Evolutionary conservation across 352 stramenopile genomes (phyloP), one percentile per base, ranked within the genome.

Genomic region (Blastocystis sp.): DNA sequence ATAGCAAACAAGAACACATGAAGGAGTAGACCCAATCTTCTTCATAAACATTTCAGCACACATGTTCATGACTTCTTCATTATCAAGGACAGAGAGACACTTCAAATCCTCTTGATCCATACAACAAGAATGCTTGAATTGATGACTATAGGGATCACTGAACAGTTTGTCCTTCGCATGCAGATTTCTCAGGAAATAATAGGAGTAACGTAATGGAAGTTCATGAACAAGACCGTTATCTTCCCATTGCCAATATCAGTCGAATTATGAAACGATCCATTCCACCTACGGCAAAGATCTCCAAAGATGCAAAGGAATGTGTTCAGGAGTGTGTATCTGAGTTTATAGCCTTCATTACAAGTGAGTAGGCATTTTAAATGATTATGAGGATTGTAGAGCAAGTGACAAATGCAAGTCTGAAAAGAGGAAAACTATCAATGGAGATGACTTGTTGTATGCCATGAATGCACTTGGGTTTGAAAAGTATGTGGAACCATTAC

Each of bases 261-360:
- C 93, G 96, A 46, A 98, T 99, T 90, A 99, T 99, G 96, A 99
- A 98, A 91, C 96, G 97, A 74, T 97, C 93, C 58, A 92, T 99
- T 27, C 96, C 96, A 29, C 93, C 95, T 87, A 98, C 96, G 73
- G 96, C 96, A 81, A 99, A 99, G 92, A 98, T 99, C 90, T 95
- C 95, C 78, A 99, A 98, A 91, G 97, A 99, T 90, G 97, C 95
- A 88, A 99, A 99, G 90, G 96, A 99, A 90, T 98, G 95, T 11
- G 95, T 99, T 71, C 96, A 99, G 91, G 96, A 99, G 91, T 99
- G 96, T 89, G 96, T 99, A 80, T 98, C 94, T 61, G 97, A 99
- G 91, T 99, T 99, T 91, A 99, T 99, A 89, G 98, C 94, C 89
- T 99, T 99, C 91, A 98, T 99, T 89, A 98, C 96, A 75, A 97